Conservation (phyloP, 2,329 filamentous ascomycete genomes). For the Botrytis cinerea region DNA sequence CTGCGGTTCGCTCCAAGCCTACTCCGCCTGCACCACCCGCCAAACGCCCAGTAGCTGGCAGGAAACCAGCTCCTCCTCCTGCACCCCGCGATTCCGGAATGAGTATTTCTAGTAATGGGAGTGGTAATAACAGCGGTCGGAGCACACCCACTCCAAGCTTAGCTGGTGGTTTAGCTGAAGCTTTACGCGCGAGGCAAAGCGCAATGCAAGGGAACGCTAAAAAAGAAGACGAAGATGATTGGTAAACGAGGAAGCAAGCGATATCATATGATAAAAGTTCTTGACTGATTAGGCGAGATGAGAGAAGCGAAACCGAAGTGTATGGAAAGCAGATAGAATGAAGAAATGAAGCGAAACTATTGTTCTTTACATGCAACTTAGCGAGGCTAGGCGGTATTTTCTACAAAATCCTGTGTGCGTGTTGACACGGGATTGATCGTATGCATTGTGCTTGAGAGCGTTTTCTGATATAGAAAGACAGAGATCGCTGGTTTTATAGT, state of each 20-base stretch:
- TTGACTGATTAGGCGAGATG: not conserved
- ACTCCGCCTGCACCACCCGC: slow-evolving; percentile 54
- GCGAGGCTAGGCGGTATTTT: not conserved
- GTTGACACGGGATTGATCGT: not conserved
- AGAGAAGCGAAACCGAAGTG: not conserved
- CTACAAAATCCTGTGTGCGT: not conserved
- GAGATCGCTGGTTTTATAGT: not conserved
- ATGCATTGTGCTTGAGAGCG: slow-evolving; percentile 7
- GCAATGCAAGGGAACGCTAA: slow-evolving; percentile 59
- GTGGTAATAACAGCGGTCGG: slow-evolving; percentile 61
- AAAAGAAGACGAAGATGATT: slow-evolving; percentile 42
- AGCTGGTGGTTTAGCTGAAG: slow-evolving; percentile 74
- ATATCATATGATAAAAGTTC: not conserved
- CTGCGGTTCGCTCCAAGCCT: slow-evolving; percentile 42
- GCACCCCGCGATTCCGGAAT: slow-evolving; percentile 72
- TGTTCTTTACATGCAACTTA: not conserved
- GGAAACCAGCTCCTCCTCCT: slow-evolving; percentile 68
- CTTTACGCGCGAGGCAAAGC: slow-evolving; percentile 73
- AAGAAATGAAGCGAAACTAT: slow-evolving; percentile 1
- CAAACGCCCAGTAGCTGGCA: slow-evolving; percentile 71
- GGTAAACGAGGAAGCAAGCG: slow-evolving; percentile 30
- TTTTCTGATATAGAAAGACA: slow-evolving; percentile 11
- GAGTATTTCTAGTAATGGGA: slow-evolving; percentile 56
- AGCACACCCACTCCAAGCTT: slow-evolving; percentile 73
- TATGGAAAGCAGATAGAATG: slow-evolving; percentile 13